Evolutionary conservation across 2,329 filamentous ascomycete species (phyloP).

Genomic region (Cryphonectria nitschkei): DNA sequence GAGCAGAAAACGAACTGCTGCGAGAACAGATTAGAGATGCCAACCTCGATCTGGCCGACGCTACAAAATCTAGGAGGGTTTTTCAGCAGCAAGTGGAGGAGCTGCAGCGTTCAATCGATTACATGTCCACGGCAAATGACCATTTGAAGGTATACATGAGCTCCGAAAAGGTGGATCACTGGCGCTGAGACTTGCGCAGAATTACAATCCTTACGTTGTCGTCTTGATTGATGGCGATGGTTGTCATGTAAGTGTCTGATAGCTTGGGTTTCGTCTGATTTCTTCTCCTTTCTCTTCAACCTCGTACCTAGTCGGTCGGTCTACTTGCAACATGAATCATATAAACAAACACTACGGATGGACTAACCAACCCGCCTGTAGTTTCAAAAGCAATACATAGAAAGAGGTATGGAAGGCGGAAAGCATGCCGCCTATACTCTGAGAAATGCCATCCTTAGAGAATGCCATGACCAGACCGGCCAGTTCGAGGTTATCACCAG

Average conservation of each 20-base stretch:
- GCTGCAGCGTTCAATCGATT: conserved; percentile 42
- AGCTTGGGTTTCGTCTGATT: neutral
- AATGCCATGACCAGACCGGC: conserved; percentile 53
- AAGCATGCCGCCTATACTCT: conserved; percentile 56
- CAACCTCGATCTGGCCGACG: conserved; percentile 55
- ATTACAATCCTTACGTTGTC: conserved; percentile 61
- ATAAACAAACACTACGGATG: neutral
- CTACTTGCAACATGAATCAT: no score
- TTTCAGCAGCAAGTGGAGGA: conserved; percentile 52
- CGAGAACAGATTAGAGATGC: conserved; percentile 46
- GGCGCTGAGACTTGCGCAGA: conserved; percentile 42
- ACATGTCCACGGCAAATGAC: conserved; percentile 44
- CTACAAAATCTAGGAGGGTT: conserved; percentile 52
- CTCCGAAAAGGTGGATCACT: conserved; percentile 21
- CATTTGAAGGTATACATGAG: conserved; percentile 49
- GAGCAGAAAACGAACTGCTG: conserved; percentile 49
- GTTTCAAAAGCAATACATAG: conserved; percentile 61
- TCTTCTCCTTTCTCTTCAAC: conserved; percentile 4
- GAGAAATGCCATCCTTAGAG: conserved; percentile 50
- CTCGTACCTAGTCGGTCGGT: no score
- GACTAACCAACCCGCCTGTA: conserved; percentile 34
- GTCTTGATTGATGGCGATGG: conserved; percentile 67
- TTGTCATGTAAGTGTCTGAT: conserved; percentile 31
- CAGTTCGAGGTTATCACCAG: conserved; percentile 60
- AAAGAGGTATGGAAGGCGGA: conserved; percentile 59